phyloP scores from a whole-genome alignment of 352 stramenopile species.

The Globisporangium mamillatum region DNA sequence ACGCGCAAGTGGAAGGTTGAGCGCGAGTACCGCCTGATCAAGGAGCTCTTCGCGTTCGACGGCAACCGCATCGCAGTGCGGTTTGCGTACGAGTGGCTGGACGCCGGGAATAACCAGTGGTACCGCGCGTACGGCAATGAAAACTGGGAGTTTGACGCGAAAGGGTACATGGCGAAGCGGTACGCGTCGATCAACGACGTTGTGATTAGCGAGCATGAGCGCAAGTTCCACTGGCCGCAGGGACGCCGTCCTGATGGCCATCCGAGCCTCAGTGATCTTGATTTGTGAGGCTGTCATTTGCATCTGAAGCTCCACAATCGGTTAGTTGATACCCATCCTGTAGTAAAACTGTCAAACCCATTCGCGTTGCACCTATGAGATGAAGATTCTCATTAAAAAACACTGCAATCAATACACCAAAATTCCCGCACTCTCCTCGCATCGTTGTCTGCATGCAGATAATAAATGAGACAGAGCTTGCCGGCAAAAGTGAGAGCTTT shows the following conservation, averaged over 20 bases:
- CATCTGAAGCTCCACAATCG: too few species aligned
- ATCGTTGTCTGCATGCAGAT: too few species aligned
- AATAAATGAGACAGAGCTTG: too few species aligned
- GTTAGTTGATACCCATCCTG: neutral
- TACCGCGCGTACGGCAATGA: conserved; percentile 87
- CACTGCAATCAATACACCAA: too few species aligned
- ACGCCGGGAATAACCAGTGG: conserved; percentile 56
- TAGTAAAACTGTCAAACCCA: neutral
- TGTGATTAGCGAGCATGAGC: conserved; percentile 62
- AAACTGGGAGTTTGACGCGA: conserved; percentile 86
- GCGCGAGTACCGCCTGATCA: conserved; percentile 86
- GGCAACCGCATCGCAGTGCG: conserved; percentile 85
- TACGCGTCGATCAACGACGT: conserved; percentile 89
- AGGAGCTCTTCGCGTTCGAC: conserved; percentile 83
- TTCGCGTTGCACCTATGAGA: too few species aligned
- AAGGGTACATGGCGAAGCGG: conserved; percentile 81
- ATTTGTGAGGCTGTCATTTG: conserved; percentile 18
- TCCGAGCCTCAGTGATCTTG: conserved; percentile 34
- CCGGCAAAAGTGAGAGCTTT: too few species aligned
- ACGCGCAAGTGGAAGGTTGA: conserved; percentile 72
- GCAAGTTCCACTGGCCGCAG: conserved; percentile 61
- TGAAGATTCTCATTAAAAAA: too few species aligned
- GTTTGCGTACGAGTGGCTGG: conserved; percentile 86
- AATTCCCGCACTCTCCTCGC: too few species aligned
- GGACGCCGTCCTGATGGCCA: conserved; percentile 50